Base-by-base conservation (phyloP, 176 grass and related monocot species). In the Typha latifolia region DNA sequence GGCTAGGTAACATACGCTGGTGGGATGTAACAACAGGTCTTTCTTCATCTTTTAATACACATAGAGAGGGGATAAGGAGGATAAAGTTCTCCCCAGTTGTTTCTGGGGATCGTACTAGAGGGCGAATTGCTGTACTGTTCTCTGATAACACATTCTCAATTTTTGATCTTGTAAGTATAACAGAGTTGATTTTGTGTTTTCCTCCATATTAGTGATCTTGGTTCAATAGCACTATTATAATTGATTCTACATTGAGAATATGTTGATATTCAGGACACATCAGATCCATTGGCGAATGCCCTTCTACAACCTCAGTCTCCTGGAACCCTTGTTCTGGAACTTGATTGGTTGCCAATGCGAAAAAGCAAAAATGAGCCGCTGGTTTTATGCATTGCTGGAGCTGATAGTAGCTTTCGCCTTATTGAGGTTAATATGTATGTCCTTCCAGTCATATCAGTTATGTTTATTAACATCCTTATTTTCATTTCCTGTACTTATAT, bases 31-130 rank as follows among this genome's bases (percentile, higher is more conserved):
- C 85, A 69, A 80, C 88, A 51, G 93, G 93, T 56, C 82, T 89
- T 80, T 97, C 88, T 69, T 96, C 93, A 63, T 92, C 93, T 77
- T 97, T 97, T 89, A 97, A 87, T 77, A 97, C 88, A 70, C 93
- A 97, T 53, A 89, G 89, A 66, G 93, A 92, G 78, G 93, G 93
- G 64, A 97, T 97, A 53, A 86, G 88, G 77, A 84, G 93, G 80
- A 97, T 97, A 77, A 97, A 97, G 19, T 92, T 97, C 78, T 97
- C 93, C 65, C 88, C 93, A 69, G 88, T 97, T 68, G 85, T 97
- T 69, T 77, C 82, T 68, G 85, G 93, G 57, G 88, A 97, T 66
- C 78, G 85, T 49, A 97, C 85, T 65, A 82, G 93, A 82, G 93
- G 93, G 50, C 85, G 93, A 62, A 92, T 97, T 51, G 83, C 93